Conservation (phyloP, 805 yeast genomes). For the Saturnispora gosingensis region DNA sequence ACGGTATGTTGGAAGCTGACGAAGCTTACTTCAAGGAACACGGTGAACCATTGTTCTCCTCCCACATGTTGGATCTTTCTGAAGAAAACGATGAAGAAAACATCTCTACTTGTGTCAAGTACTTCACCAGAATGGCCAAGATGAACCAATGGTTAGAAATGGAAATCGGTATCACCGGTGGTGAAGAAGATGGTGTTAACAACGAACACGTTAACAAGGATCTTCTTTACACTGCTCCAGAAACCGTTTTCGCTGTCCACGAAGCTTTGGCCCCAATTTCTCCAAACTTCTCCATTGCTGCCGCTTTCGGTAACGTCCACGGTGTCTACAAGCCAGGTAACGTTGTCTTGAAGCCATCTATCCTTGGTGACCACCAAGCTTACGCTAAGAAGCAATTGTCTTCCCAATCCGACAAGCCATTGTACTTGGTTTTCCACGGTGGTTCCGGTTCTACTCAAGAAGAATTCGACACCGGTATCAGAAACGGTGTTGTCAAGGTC, state of each 20-base stretch:
- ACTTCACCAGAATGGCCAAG: conserved; percentile 89
- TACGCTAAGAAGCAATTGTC: conserved; percentile 67
- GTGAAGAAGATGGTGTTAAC: conserved; percentile 99
- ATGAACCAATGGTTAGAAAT: conserved; percentile 97
- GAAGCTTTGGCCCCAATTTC: conserved; percentile 83
- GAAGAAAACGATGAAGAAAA: conserved; percentile 96
- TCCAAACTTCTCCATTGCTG: conserved; percentile 98
- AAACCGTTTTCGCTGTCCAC: conserved; percentile 87
- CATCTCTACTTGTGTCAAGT: conserved; percentile 87
- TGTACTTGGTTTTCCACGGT: conserved; percentile 99
- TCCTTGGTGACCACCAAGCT: conserved; percentile 91
- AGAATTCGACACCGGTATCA: conserved; percentile 88
- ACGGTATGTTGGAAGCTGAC: conserved; percentile 95
- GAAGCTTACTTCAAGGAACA: conserved; percentile 78
- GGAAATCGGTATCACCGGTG: conserved; percentile 99
- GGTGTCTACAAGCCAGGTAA: conserved; percentile 99
- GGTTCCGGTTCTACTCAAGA: conserved; percentile 95
- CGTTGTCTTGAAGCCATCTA: conserved; percentile 84
- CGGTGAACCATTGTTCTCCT: conserved; percentile 96
- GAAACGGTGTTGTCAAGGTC: conserved; percentile 95
- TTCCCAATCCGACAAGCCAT: conserved; percentile 49
- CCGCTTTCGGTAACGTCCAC: conserved; percentile 98
- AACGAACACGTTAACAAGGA: conserved; percentile 88
- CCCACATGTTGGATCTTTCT: conserved; percentile 97
- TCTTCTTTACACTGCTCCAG: conserved; percentile 87